Evolutionary conservation across 1,139 yeast species (phyloP), one percentile per base, ranked within the genome.

Genomic region (Hyphopichia wangnamkhiaoensis): DNA sequence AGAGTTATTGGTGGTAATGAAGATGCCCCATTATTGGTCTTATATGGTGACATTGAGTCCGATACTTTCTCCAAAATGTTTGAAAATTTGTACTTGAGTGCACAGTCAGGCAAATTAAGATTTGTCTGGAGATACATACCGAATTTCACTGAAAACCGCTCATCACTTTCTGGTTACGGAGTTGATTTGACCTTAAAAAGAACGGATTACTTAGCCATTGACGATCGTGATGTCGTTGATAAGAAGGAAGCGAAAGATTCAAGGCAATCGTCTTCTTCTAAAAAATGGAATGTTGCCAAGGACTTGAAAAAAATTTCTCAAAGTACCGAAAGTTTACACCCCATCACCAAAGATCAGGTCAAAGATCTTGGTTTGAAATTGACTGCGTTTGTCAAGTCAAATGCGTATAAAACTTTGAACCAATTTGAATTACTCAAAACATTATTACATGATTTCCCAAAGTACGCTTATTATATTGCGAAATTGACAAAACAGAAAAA

Each of bases 81-180:
- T 48, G 59, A 68, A 18, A 76, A 79, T 41, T 62, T 93, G 41
- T 73, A 71, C 44, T 75, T 76, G 33, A 80, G 84, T 41, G 85
- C 95, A 0, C 54, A 63, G 7, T 58, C 66, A 1, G 94, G 88
- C 0, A 86, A 87, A 51, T 58, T 90, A 24, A 72, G 88, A 41
- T 84, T 87, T 56, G 75, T 83, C 2, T 79, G 95, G 84, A 74
- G 97, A 48, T 84, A 88, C 50, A 70, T 79, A 6, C 79, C 81
- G 0, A 38, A 59, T 2, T 27, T 38, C 2, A 20, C 29, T 5
- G 34, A 33, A 1, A 42, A 36, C 2, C 49, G 52, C 19, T 46
- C 54, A 32, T 35, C 51, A 0, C 55, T 86, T 24, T 53, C 77
- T 8, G 95, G 94, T 0, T 88, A 79, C 57, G 94, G 90, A 1